A percentile compares a stretch with the other conserved stretches of the same genome.
Conservation (phyloP, 768 basidiomycete species). For the Tubosaeta sp. region DNA sequence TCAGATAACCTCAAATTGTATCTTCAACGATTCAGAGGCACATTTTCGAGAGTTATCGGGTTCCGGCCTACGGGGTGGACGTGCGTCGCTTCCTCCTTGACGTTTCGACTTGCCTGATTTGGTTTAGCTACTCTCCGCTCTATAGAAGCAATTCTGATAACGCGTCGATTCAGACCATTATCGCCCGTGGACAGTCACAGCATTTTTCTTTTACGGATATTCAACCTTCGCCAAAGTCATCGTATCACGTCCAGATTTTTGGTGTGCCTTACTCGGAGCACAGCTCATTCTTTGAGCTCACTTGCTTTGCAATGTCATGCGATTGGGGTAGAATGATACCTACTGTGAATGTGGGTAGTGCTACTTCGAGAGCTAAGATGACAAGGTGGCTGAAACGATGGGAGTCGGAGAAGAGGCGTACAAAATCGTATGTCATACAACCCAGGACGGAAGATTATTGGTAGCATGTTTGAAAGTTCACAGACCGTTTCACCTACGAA, state of each 20-base stretch:
- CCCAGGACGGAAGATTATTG: constrained; percentile 45
- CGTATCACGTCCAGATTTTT: constrained; percentile 63
- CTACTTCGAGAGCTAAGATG: constrained; percentile 78
- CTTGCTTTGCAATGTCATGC: constrained; percentile 89
- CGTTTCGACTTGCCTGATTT: constrained; percentile 1
- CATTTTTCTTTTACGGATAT: constrained; percentile 70
- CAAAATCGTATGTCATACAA: constrained; percentile 32
- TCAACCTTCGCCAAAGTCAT: constrained; percentile 67
- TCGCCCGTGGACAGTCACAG: constrained; percentile 60
- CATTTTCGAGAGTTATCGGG: constrained; percentile 69
- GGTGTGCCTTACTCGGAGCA: constrained; percentile 95
- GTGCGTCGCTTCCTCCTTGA: constrained; percentile 40
- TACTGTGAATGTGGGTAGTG: constrained; percentile 85
- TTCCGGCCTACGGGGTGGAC: constrained; percentile 98
- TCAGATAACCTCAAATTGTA: constrained; percentile 78
- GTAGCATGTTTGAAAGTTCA: constrained; percentile 22
- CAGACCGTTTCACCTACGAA: neutral
- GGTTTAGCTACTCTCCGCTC: constrained; percentile 58
- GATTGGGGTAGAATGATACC: constrained; percentile 89
- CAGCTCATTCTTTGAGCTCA: constrained; percentile 92
- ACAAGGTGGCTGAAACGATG: constrained; percentile 84
- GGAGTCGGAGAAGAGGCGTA: constrained; percentile 74
- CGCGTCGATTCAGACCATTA: constrained; percentile 64
- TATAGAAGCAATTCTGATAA: constrained; percentile 53
- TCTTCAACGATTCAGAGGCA: constrained; percentile 65